Conservation (phyloP, 345 rosid genomes). For the Eucalyptus polybractea region DNA sequence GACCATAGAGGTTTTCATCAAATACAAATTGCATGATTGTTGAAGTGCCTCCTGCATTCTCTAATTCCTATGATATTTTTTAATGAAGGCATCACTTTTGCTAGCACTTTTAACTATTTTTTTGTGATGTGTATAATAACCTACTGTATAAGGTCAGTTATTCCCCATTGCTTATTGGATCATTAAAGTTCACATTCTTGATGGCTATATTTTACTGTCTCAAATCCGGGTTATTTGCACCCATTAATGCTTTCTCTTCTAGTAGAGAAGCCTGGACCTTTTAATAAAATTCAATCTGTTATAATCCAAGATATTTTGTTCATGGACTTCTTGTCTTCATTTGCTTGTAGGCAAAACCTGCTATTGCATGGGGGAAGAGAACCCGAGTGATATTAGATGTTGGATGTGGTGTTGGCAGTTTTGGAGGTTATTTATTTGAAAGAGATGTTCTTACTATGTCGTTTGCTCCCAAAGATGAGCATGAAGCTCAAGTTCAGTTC, state of each 20-base stretch:
- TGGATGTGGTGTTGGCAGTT: constrained; percentile 16
- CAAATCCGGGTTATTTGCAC: background rate
- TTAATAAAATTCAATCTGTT: background rate
- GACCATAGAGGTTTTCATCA: background rate
- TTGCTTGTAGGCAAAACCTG: background rate
- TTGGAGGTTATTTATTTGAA: constrained; percentile 8
- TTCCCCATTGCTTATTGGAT: background rate
- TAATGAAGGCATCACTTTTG: background rate
- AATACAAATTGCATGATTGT: background rate
- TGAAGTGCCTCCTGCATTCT: background rate
- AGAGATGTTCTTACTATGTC: constrained; percentile 10
- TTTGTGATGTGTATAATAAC: background rate
- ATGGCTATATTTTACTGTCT: background rate
- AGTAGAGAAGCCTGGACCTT: background rate
- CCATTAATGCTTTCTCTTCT: background rate
- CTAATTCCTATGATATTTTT: background rate
- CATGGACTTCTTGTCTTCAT: background rate
- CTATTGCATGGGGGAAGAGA: constrained; percentile 7
- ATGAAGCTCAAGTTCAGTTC: constrained; percentile 15
- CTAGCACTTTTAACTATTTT: background rate
- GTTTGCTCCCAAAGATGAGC: constrained; percentile 13
- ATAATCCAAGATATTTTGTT: background rate
- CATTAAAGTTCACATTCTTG: background rate
- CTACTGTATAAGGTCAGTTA: background rate
- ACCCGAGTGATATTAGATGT: constrained; percentile 10